A percentile compares a stretch with the other conserved stretches of the same genome.
Conservation (phyloP, 2,329 filamentous ascomycete species). For the Aphanocladium album region DNA sequence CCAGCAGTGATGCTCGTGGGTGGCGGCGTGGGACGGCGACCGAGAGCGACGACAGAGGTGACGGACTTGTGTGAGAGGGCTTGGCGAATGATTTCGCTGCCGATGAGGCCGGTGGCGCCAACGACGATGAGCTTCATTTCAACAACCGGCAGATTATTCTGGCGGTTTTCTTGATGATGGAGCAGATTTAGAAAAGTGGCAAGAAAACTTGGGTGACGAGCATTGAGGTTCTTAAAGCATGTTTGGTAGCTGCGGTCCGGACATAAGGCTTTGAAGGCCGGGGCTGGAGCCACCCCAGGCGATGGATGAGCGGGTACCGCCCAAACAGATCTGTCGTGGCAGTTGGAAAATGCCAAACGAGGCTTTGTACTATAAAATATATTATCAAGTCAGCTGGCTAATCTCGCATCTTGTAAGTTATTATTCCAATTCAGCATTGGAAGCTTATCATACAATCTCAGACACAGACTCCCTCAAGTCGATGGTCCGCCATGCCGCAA, state of each 20-base stretch:
- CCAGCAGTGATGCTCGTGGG: conserved; percentile 20
- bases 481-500: too few relatives aligned
- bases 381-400: too few relatives aligned
- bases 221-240: background rate
- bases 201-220: background rate
- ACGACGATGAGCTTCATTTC: conserved; percentile 42
- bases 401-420: too few relatives aligned
- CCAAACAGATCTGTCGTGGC: too few relatives aligned
- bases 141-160: too few relatives aligned
- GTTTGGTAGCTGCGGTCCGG: background rate
- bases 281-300: background rate
- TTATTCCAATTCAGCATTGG: too few relatives aligned
- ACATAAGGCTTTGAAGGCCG: background rate
- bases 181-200: too few relatives aligned
- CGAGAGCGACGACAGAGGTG: conserved; percentile 37
- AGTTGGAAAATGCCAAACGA: too few relatives aligned
- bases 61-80: conserved; percentile 31
- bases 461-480: too few relatives aligned
- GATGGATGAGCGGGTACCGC: background rate
- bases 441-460: too few relatives aligned
- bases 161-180: too few relatives aligned
- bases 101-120: conserved; percentile 39
- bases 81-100: conserved; percentile 38
- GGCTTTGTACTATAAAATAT: too few relatives aligned
- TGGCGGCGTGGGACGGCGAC: conserved; percentile 29